Evolutionary conservation across 2,329 filamentous ascomycete species (phyloP).

Genomic region (Dryadomyces quercus-mongolicae): DNA sequence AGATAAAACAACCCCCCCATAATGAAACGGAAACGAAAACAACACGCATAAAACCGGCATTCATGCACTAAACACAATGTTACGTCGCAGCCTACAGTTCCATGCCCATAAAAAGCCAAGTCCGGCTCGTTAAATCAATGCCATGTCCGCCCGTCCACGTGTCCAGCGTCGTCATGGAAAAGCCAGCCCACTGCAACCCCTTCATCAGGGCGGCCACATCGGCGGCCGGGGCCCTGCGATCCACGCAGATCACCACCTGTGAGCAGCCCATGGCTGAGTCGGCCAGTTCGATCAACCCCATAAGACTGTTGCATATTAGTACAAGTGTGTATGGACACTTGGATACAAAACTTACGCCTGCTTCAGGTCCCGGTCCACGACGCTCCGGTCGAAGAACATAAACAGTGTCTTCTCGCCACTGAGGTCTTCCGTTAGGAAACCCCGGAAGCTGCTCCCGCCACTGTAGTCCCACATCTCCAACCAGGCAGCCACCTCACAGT

Average conservation of each 20-base stretch:
- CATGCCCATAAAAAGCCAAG: constrained; percentile 83
- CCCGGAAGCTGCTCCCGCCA: constrained; percentile 72
- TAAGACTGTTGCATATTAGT: constrained; percentile 46
- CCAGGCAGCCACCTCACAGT: constrained; percentile 43
- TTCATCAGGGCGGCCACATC: constrained; percentile 59
- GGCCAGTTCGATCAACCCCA: constrained; percentile 82
- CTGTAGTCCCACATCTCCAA: constrained; percentile 78
- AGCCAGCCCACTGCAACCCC: constrained; percentile 88
- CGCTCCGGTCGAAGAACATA: constrained; percentile 68
- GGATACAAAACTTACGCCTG: constrained; percentile 55
- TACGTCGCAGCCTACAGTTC: constrained; percentile 47
- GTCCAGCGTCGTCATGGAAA: constrained; percentile 69
- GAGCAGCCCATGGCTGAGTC: constrained; percentile 64
- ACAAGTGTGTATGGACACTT: background rate
- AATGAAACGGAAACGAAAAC: background rate
- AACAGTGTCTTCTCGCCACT: constrained; percentile 59
- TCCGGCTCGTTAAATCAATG: constrained; percentile 44
- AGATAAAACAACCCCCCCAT: constrained; percentile 3
- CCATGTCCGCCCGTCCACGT: constrained; percentile 50
- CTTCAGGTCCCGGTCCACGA: constrained; percentile 68
- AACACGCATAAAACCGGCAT: background rate
- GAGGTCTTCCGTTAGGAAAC: constrained; percentile 60
- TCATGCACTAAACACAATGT: background rate
- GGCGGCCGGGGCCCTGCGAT: constrained; percentile 51
- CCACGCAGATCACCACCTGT: constrained; percentile 69